Base-by-base conservation (phyloP, 495 filamentous ascomycete species). In the Xylaria castorea region DNA sequence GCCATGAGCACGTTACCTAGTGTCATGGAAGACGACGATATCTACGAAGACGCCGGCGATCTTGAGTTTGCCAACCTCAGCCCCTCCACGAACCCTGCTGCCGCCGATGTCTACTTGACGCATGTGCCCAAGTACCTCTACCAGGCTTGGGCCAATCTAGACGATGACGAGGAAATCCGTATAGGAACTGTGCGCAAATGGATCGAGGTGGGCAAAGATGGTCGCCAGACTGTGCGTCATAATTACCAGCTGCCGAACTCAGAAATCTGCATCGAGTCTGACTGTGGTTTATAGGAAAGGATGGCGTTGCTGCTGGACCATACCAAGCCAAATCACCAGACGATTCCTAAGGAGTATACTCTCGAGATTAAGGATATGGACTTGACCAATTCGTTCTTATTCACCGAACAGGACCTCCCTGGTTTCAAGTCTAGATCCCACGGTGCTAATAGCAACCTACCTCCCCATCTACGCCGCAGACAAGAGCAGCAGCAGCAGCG, bases 11-110 rank as follows among this genome's bases (percentile, higher is more conserved):
- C 85, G 71, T 86, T 91, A 42, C 89, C 92, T 38, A 85, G 84
- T 32, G 85, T 84, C 60, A 82, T 92, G 50, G 88, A 89, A 38
- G 91, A 94, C 60, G 91, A 94, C 32, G 93, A 94, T 75, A 84
- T 93, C 70, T 93, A 93, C 72, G 94, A 98, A 81, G 94, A 98
- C 80, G 92, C 93, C 5, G 93, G 93, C 64, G 94, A 98, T 74
- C 85, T 97, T 40, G 90, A 93, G 51, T 95, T 97, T 71, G 86
- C 87, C 64, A 84, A 88, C 58, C 83, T 86, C 11, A 82, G 81
- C 22, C 51, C 66, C 14, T 71, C 79, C n/a, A 51, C 61, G 16
- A 77, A 82, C 68, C 74, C 76, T 18, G 80, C 73, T 64, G 76
- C 79, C 25, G 83, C 86, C 63, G 84, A 83, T 68, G 83, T 94